Base-by-base conservation (phyloP, 352 stramenopile species). In the Phytopythium sindhum region DNA sequence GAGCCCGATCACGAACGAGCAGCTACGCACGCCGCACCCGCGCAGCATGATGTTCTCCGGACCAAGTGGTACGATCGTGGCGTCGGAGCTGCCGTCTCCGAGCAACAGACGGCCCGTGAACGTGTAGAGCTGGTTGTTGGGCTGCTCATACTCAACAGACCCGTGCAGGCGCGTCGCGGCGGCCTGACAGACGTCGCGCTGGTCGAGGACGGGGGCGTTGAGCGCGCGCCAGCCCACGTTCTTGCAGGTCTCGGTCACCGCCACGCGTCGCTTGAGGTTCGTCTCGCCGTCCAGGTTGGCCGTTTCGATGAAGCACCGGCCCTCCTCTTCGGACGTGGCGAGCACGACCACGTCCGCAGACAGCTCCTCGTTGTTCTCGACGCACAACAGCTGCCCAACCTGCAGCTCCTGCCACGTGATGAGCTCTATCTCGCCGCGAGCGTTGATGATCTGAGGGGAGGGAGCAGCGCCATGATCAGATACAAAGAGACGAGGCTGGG, bases 1-100 rank as follows among this genome's bases (percentile, higher is more conserved):
- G 5, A 98, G 26, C 33, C 95, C 97, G 52, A 98, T 77, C 11
- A 97, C 84, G 82, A 94, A 98, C 41, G 97, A 84, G 23, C 93
- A 98, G 78, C 98, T 99, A 50, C 95, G 84, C 4, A 99, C 69
- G 10, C 94, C 84, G 57, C 91, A 97, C 15, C 96, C 96, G 31
- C 97, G 88, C 9, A 99, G 75, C 24, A 99, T 77, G 35, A 99
- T 71, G 64, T 98, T 98, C 35, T 75, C 97, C 55, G 59, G 88
- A 10, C 78, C 75, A 14, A 85, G 56, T 0, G 75, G 65, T 1
- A 73, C 63, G 35, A 64, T 68, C 7, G 62, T 23, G n/a, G 55
- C 68, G 0, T 53, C 58, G 50, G 56, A 56, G 28, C 66, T 63
- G 4, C 60, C 55, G 1, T 74, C 69, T 12, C 63, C 52, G 1